Evolutionary conservation across 352 stramenopile genomes (phyloP), one percentile per base, ranked within the genome.

Genomic region (Phytophthora capsici): DNA sequence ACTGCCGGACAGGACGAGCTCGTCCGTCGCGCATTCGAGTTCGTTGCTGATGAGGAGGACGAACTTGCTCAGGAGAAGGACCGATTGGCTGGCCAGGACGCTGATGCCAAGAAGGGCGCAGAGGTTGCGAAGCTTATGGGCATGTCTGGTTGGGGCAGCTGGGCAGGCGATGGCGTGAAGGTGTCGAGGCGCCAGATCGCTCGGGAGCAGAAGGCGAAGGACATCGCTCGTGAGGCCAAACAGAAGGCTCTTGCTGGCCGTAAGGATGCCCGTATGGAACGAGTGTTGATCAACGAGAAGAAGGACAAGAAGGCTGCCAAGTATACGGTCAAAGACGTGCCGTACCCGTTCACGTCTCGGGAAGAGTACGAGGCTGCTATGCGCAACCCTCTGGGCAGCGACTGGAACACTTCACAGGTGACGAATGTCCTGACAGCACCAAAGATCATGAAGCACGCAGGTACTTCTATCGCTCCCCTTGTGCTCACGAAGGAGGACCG

Each of bases 291-390:
- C 54, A 95, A 91, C 56, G 88, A 96, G 71, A 94, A 91, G 80
- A 93, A 92, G 66, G 86, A 95, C 67, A 93, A 94, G 65, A 97
- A 96, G 58, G 86, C 82, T 22, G 76, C 87, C 53, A 91, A 92
- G 73, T 95, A 85, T 72, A 77, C 77, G 49, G 80, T 96, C 4
- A 70, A 86, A 45, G 86, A 98, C 55, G 93, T 99, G 43, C 98
- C 98, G 53, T 99, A 99, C 78, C 98, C 98, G 26, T 99, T 98
- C 78, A 98, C 89, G 50, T 98, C 89, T 57, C 88, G 95, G 41
- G 93, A 95, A 65, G 93, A 99, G 81, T 99, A 99, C 78, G 97
- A 99, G 77, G 89, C 91, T 58, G 93, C 94, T 41, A 98, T 99
- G 88, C 91, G 81, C 76, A 98, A 92, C 79, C 96, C 86, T 51